A percentile compares a stretch with the other conserved stretches of the same genome.
Conservation (phyloP, 2,329 filamentous ascomycete genomes). For the Davidsoniella neocaledoniae region DNA sequence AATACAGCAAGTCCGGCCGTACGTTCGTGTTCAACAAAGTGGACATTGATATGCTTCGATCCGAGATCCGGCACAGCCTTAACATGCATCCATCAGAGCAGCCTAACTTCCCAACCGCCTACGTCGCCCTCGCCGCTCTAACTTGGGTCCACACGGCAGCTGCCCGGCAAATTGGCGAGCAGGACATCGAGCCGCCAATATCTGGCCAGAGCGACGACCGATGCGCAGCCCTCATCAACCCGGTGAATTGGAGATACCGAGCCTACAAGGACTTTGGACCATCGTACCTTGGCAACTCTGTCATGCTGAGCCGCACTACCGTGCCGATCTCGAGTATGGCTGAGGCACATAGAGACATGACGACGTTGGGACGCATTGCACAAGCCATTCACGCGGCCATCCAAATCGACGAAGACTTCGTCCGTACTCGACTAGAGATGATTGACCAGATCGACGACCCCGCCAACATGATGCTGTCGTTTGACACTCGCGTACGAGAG, state of each 20-base stretch:
- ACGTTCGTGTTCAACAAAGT: slow-evolving; percentile 25
- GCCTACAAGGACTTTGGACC: slow-evolving; percentile 19
- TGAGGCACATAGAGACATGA: slow-evolving; percentile 15
- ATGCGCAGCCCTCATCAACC: slow-evolving; percentile 21
- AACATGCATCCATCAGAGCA: neutral
- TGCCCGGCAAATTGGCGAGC: slow-evolving; percentile 17
- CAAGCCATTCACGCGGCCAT: slow-evolving; percentile 17
- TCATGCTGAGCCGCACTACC: slow-evolving; percentile 22
- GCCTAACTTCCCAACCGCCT: slow-evolving; percentile 20
- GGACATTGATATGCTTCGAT: slow-evolving; percentile 20
- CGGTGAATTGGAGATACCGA: slow-evolving; percentile 25
- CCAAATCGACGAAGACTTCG: slow-evolving; percentile 24
- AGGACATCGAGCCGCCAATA: neutral
- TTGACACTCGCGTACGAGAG: slow-evolving; percentile 24
- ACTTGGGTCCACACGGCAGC: slow-evolving; percentile 25
- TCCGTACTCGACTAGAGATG: slow-evolving; percentile 23
- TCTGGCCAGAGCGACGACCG: neutral
- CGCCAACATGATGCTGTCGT: slow-evolving; percentile 23
- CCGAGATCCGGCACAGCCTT: slow-evolving; percentile 13
- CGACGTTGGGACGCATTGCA: slow-evolving; percentile 18
- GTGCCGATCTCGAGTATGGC: slow-evolving; percentile 16
- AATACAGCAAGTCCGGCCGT: slow-evolving; percentile 23
- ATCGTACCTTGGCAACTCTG: slow-evolving; percentile 26
- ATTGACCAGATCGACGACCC: slow-evolving; percentile 23
- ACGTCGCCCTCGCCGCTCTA: slow-evolving; percentile 24